A percentile compares a stretch with the other conserved stretches of the same genome.
Conservation (phyloP, 2,329 filamentous ascomycete genomes). For the Microcyclosporella mali region DNA sequence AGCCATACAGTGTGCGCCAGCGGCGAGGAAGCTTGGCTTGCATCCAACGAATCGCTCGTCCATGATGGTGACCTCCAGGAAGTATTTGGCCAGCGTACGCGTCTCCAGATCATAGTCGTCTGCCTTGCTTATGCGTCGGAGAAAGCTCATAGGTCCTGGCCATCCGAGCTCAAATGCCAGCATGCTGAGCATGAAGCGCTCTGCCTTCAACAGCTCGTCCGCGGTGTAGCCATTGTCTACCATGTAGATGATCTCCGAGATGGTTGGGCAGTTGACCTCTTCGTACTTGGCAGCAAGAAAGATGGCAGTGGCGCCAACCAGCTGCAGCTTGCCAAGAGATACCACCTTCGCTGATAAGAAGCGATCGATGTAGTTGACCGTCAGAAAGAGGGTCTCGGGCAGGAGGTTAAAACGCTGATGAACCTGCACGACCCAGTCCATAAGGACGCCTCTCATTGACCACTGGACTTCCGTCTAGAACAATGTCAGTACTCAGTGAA, state of each 20-base stretch:
- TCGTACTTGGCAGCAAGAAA: constrained; percentile 97
- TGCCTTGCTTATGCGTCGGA: constrained; percentile 93
- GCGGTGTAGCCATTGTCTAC: constrained; percentile 83
- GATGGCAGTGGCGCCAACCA: constrained; percentile 91
- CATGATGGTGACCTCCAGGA: constrained; percentile 94
- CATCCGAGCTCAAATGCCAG: constrained; percentile 91
- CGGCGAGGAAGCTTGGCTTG: constrained; percentile 82
- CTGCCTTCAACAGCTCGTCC: constrained; percentile 93
- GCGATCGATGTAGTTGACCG: constrained; percentile 94
- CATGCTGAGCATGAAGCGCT: constrained; percentile 97
- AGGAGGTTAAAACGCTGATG: constrained; percentile 85
- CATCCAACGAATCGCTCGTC: constrained; percentile 93
- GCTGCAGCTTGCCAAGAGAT: constrained; percentile 87
- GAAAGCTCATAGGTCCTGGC: constrained; percentile 98
- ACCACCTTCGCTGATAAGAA: constrained; percentile 94
- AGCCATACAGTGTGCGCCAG: constrained; percentile 86
- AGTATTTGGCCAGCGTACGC: constrained; percentile 92
- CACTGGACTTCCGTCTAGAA: constrained; percentile 72
- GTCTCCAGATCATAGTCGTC: constrained; percentile 97
- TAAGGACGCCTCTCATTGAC: constrained; percentile 95
- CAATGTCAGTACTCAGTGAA: too few species aligned
- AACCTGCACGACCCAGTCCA: constrained; percentile 98
- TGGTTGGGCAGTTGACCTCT: constrained; percentile 94
- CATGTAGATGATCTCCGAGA: constrained; percentile 97
- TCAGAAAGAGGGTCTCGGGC: constrained; percentile 90